Evolutionary conservation across 2,329 filamentous ascomycete genomes (phyloP).

Genomic region (Neofusicoccum laricinum): DNA sequence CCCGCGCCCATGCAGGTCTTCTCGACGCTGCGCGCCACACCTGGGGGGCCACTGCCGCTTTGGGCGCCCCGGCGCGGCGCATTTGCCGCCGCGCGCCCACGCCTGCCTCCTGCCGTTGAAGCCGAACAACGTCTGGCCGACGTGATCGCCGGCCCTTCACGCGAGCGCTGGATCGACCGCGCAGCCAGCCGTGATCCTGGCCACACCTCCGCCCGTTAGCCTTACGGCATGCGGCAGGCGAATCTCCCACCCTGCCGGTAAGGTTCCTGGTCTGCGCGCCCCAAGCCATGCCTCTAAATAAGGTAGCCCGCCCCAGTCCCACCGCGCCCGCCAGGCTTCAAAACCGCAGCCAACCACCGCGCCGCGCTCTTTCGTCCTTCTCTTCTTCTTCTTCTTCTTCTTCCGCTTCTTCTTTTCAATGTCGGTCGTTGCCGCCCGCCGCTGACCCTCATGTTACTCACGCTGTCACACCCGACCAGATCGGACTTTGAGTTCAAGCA

Average conservation of each 20-base stretch:
- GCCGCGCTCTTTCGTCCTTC: neutral
- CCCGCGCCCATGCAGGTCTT: neutral
- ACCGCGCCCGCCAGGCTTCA: neutral
- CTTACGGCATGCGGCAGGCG: conserved; percentile 17
- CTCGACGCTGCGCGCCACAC: neutral
- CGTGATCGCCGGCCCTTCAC: conserved; percentile 16
- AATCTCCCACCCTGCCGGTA: conserved; percentile 16
- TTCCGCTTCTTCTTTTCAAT: neutral
- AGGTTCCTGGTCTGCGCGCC: conserved; percentile 12
- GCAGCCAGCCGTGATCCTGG: conserved; percentile 11
- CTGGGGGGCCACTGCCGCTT: neutral
- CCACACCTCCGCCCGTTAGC: conserved; percentile 14
- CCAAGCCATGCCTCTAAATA: conserved; percentile 5
- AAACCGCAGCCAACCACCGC: neutral
- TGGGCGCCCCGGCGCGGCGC: neutral
- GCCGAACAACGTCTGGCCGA: conserved; percentile 8
- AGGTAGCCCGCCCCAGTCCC: conserved; percentile 14
- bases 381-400: neutral
- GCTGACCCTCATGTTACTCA: conserved; percentile 47
- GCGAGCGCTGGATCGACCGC: conserved; percentile 17
- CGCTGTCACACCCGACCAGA: conserved; percentile 47
- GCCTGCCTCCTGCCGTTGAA: conserved; percentile 14
- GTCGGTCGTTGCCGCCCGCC: conserved; percentile 13
- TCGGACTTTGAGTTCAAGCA: conserved; percentile 47
- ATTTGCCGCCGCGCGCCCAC: conserved; percentile 11